Base-by-base conservation (phyloP, 2,329 filamentous ascomycete genomes). In the Dryadomyces quercivorus region DNA sequence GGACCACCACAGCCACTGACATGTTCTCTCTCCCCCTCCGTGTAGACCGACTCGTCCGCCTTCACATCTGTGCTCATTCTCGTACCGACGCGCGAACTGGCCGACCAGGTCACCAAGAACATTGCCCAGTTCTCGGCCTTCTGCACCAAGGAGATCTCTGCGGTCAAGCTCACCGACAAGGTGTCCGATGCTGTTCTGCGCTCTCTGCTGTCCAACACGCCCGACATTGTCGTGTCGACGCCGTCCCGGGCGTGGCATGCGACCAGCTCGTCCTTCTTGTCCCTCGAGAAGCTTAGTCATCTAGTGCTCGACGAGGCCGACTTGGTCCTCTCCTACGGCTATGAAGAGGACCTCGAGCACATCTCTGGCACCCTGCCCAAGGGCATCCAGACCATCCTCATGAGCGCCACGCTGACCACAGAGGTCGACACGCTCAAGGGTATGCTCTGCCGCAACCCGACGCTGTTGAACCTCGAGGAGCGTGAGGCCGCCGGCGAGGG, bases 221-320 rank as follows among this genome's bases (percentile, higher is more conserved):
- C 93, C 9, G 91, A 98, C 63, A 80, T 98, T 55, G 82, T 98
- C 51, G 83, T 98, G 47, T 87, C 91, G 0, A 98, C 94, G 0
- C 93, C 93, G 0, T 83, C 88, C n/a, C 79, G 88, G 62, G 89
- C 87, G 15, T 85, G 85, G 63, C 76, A 85, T 56, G 90, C 92
- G 63, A 76, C 94, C 63, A 87, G 86, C 64, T 82, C 75, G 51
- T 81, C 83, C 12, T 79, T 84, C 0, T 72, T 97, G 51, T 81
- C 82, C 1, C 72, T 95, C 36, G 78, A 84, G 16, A 77, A 80
- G 50, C 75, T 98, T 21, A 78, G 81, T 36, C 83, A 90, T 59
- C 72, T 97, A 16, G 87, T 97, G 0, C 82, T 98, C 53, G 93
- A 98, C 66, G 93, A 98, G 71, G 91, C 92, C 2, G 93, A 98